phyloP scores from a whole-genome alignment of 2,329 filamentous ascomycete species.

The Alternaria alternata region DNA sequence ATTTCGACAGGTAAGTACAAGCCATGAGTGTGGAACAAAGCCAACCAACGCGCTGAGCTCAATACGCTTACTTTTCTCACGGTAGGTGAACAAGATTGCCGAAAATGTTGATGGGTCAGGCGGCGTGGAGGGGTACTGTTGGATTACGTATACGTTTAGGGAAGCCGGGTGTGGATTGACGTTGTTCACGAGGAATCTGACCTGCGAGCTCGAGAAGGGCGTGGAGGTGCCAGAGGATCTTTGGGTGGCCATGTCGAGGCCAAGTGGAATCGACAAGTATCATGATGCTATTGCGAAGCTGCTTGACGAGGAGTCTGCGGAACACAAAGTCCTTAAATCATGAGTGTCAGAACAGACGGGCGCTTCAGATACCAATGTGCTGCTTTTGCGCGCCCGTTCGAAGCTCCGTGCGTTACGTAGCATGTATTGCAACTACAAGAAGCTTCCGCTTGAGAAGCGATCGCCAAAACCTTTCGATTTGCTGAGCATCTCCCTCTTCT shows the following conservation, averaged over 20 bases:
- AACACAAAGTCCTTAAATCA: not conserved
- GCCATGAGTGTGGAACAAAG: no score
- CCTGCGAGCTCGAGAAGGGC: not conserved
- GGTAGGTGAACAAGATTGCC: not conserved
- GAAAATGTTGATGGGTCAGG: not conserved
- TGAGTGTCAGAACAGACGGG: not conserved
- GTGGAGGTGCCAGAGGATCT: not conserved
- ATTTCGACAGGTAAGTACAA: not conserved
- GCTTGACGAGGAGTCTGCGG: not conserved
- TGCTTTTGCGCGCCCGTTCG: no score
- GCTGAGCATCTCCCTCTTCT: constrained; percentile 80
- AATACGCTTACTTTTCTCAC: no score
- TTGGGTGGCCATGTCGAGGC: not conserved
- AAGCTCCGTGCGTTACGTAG: not conserved
- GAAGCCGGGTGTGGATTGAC: not conserved
- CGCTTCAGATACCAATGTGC: no score
- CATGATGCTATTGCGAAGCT: not conserved
- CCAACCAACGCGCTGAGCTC: no score
- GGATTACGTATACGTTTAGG: not conserved
- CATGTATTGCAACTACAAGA: constrained; percentile 51
- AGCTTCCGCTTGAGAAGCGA: constrained; percentile 78
- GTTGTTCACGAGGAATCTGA: not conserved
- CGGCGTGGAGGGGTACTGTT: not conserved
- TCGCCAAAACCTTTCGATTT: constrained; percentile 83
- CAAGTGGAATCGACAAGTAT: not conserved